Evolutionary conservation across 495 filamentous ascomycete species (phyloP).

Genomic region (Polyplosphaeria fusca): DNA sequence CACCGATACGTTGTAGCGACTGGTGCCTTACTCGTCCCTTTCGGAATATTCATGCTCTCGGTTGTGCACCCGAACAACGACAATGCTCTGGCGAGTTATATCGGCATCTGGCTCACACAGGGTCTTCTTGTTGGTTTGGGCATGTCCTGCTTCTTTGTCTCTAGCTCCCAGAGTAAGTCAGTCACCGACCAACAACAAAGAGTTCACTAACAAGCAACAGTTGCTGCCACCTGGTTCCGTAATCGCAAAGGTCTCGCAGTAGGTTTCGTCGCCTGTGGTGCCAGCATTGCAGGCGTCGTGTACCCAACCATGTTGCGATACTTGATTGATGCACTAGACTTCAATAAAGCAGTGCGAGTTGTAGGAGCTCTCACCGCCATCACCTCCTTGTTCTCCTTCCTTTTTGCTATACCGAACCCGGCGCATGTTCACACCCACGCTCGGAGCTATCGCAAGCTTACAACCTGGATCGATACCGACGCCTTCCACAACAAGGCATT

Average conservation of each 20-base stretch:
- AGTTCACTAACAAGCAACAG: conserved; percentile 23
- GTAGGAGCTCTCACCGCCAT: conserved; percentile 36
- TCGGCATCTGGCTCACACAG: conserved; percentile 41
- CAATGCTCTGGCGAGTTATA: conserved; percentile 36
- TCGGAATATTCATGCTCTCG: conserved; percentile 42
- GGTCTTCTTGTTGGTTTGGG: conserved; percentile 44
- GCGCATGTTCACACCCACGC: conserved; percentile 28
- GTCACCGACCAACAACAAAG: not conserved
- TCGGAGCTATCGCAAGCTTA: conserved; percentile 19
- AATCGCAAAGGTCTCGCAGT: conserved; percentile 42
- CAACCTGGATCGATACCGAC: conserved; percentile 39
- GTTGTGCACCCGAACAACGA: conserved; percentile 30
- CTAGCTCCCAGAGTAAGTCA: conserved; percentile 44
- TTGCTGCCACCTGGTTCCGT: conserved; percentile 45
- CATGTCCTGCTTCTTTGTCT: conserved; percentile 48
- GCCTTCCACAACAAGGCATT: conserved; percentile 41
- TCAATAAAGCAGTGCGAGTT: conserved; percentile 37
- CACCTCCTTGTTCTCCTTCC: conserved; percentile 36
- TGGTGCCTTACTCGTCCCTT: conserved; percentile 38
- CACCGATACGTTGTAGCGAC: conserved; percentile 33
- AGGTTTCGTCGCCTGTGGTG: conserved; percentile 46
- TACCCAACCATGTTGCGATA: conserved; percentile 43
- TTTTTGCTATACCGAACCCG: conserved; percentile 41
- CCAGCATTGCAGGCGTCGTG: conserved; percentile 41
- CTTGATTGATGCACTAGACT: conserved; percentile 38